These are phyloP conservation scores for Madurella mycetomatis DNA, from an alignment of 2,329 filamentous ascomycete species.

Conservation along the genomic window DNA sequence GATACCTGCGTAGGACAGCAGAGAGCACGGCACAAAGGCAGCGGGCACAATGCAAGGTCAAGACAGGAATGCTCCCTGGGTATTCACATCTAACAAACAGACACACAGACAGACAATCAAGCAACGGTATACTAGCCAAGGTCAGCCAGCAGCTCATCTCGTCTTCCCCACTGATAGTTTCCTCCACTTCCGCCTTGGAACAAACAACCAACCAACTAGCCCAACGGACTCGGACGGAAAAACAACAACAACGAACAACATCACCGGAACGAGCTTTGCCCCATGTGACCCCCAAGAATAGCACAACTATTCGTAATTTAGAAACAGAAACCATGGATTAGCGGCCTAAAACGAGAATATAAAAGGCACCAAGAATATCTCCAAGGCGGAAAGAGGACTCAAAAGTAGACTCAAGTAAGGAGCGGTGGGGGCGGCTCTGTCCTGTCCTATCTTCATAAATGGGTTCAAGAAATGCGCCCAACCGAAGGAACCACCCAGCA, in stretches of 20 bases:
- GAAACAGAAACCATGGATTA: no score
- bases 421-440: neutral
- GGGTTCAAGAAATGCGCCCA: no score
- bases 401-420: neutral
- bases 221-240: no score
- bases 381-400: neutral
- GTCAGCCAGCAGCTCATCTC: neutral
- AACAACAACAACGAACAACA: no score
- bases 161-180: neutral
- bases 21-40: neutral
- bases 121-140: neutral
- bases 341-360: neutral
- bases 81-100: slow-evolving; percentile 13
- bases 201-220: neutral
- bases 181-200: no score
- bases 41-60: neutral
- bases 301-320: neutral
- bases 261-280: no score
- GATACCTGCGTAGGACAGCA: neutral
- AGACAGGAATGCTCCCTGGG: slow-evolving; percentile 13
- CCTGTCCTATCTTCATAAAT: no score
- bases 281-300: neutral
- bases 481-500: neutral
- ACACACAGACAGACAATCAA: neutral
- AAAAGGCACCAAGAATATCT: neutral